Base-by-base conservation (phyloP, 2,329 filamentous ascomycete genomes). In the Phoma sp. region DNA sequence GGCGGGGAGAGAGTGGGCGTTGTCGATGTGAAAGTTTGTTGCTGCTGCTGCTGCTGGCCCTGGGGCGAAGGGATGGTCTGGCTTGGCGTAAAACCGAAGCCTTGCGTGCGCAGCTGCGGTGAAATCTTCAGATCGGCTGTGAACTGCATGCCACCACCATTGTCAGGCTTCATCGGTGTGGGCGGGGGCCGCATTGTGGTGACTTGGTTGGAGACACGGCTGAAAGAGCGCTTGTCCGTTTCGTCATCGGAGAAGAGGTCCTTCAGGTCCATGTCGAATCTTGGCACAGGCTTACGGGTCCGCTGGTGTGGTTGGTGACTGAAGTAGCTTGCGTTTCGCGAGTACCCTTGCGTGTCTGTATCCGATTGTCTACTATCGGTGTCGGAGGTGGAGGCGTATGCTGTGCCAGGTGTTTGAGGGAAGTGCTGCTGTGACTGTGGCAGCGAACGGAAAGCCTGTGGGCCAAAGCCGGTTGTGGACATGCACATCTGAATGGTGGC, bases 401-500 rank as follows among this genome's bases (percentile, higher is more conserved):
- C 56, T 27, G 65, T 63, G 30, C 43, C 65, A 0, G 68, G 66
- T 1, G 60, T 51, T 42, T 60, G 64, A 3, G 51, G 51, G 25
- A 60, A 58, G 24, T 60, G 47, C 37, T 63, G 61, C 13, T 64
- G 64, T 9, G 47, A 33, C 30, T 62, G 64, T 10, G 62, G 60
- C 7, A 68, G 51, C 4, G 61, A 55, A 4, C 64, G 67, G 24
- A 73, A 61, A 4, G 71, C 70, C 47, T 73, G 71, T 25, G 74
- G 65, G 13, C 90, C 90, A 61, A 96, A 96, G 0, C 91, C 91
- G 14, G 89, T 93, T 1, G 89, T 93, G 1, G 89, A 90, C 72
- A 93, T 88, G 63, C 90, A 92, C 93, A 97, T 97, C 70, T 93
- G 91, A 44, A 98, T 89, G 0, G 93, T 98, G 8, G 93, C 93